These are phyloP conservation scores for Dipteronia dyeriana DNA, from an alignment of 345 rosid genomes.

Conservation along the genomic window DNA sequence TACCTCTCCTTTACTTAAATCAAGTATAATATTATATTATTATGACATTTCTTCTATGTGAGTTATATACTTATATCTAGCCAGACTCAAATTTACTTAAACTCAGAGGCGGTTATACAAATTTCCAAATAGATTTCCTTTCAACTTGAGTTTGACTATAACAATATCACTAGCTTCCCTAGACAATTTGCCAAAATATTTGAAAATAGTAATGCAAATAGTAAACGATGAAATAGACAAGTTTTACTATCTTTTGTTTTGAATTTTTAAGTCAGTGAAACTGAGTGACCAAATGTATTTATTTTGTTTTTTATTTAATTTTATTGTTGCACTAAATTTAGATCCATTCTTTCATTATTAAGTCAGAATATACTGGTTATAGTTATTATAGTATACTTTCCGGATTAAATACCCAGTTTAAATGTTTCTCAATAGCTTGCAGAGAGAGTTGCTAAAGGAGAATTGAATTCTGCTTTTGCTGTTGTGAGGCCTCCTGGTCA, in stretches of 20 bases:
- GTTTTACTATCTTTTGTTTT: background rate
- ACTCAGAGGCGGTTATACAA: background rate
- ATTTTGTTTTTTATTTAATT: background rate
- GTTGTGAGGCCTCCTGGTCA: constrained; percentile 99
- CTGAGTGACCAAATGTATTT: background rate
- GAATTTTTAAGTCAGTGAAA: background rate
- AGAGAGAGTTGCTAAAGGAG: constrained; percentile 82
- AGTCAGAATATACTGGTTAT: background rate
- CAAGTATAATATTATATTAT: constrained; percentile 1
- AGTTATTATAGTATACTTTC: background rate
- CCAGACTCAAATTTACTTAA: background rate
- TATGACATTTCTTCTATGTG: background rate
- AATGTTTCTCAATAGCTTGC: constrained; percentile 44
- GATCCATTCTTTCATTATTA: background rate
- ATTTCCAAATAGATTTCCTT: background rate
- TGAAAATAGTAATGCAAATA: background rate
- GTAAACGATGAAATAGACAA: background rate
- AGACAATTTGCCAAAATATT: background rate
- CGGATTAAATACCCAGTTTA: background rate
- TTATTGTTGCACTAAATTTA: background rate
- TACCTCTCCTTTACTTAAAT: background rate
- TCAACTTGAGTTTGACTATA: background rate
- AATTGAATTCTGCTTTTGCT: constrained; percentile 78
- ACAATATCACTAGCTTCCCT: background rate
- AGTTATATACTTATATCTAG: background rate